phyloP scores from a whole-genome alignment of 495 filamentous ascomycete genomes.

The Daldinia grandis region DNA sequence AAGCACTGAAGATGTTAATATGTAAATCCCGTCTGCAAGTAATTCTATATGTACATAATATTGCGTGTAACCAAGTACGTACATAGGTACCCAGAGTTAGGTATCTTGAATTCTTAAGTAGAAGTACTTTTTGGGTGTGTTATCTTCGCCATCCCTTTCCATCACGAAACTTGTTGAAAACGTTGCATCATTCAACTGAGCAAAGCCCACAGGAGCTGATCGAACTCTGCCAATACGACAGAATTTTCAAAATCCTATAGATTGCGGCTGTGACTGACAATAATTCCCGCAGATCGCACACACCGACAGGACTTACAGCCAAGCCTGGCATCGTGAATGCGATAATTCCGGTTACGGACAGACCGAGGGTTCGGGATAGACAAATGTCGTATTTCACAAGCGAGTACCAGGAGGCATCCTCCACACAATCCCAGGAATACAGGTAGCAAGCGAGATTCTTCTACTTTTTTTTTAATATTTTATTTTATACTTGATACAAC shows the following conservation, averaged over 20 bases:
- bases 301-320: neutral
- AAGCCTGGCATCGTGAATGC: neutral
- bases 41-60: neutral
- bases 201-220: slow-evolving; percentile 2
- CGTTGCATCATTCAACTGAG: slow-evolving; percentile 28
- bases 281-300: slow-evolving; percentile 1
- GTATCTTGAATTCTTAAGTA: neutral
- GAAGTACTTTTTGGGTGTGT: neutral
- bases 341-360: slow-evolving; percentile 34
- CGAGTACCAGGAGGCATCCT: slow-evolving; percentile 1
- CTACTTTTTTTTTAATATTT: neutral
- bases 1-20: neutral
- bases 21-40: neutral
- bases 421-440: neutral
- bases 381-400: slow-evolving; percentile 25
- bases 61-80: neutral
- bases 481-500: slow-evolving; percentile 15
- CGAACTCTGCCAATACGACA: neutral
- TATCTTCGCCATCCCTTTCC: neutral
- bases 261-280: neutral
- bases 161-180: slow-evolving; percentile 11
- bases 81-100: neutral
- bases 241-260: slow-evolving; percentile 1
- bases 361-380: slow-evolving; percentile 33
- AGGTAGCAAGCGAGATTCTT: slow-evolving; percentile 1